Base-by-base conservation (phyloP, 208 protist species). In the Leishmania braziliensis region DNA sequence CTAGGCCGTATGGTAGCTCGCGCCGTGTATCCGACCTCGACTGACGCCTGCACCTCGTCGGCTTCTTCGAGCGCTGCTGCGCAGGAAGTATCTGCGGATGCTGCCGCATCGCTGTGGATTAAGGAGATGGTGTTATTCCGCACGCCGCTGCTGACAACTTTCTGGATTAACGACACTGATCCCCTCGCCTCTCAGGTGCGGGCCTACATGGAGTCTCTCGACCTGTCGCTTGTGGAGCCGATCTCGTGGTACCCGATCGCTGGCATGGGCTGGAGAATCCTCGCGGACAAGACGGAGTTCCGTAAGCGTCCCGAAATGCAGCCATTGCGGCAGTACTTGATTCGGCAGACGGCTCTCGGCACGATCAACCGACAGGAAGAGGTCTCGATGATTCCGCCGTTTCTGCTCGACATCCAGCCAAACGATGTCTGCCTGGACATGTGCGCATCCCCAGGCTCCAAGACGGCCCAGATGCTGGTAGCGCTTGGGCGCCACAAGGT, bases 371-470 rank as follows among this genome's bases (percentile, higher is more conserved):
- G 95, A 10, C 94, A 97, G 84, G 91, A 95, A 75, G 92, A 95
- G 60, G 90, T 95, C 4, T 94, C 89, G 12, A 96, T 97, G 94
- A 86, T 97, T 71, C 94, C 94, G 36, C 86, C 92, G 12, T 95
- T 96, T 72, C 76, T 97, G 69, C 85, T 98, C n/a, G 82, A 97
- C 66, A 92, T 96, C 58, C 86, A 97, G 79, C 91, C 89, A 8
- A 89, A 75, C 43, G 92, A 97, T 72, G 81, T 88, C 33, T 95
- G 95, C 74, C 89, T 98, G 5, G 95, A 98, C 84, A 95, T 98
- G 92, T 98, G 95, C 72, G 93, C 94, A 66, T 97, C 95, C 39
- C 95, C 95, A 3, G 95, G 95, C 16, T 96, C 92, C n/a, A 98
- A 98, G 85, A 96, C 94, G 78, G 90, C 93, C 62, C 93, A 96